Evolutionary conservation across 169 alveolate genomes (phyloP).

Genomic region (Plasmodium gaboni): DNA sequence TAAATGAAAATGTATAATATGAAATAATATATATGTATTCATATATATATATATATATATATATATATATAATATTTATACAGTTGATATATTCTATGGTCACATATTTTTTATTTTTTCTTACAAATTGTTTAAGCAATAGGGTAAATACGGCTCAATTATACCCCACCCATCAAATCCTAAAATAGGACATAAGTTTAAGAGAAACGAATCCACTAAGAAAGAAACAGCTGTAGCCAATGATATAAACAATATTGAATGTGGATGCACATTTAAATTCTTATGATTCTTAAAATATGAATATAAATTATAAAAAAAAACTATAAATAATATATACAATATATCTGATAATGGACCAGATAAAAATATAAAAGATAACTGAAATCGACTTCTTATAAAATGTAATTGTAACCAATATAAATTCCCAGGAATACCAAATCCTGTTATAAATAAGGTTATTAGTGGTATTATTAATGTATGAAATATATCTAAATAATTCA

Average conservation of each 20-base stretch:
- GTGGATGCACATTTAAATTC: constrained; percentile 42
- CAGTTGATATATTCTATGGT: too few species aligned
- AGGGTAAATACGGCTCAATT: constrained; percentile 70
- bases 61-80: neutral
- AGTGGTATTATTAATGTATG: constrained; percentile 57
- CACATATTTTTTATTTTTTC: constrained; percentile 1
- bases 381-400: constrained; percentile 70
- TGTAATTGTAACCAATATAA: constrained; percentile 73
- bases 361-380: constrained; percentile 56
- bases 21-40: neutral
- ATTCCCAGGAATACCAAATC: constrained; percentile 73
- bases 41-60: neutral
- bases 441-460: constrained; percentile 47
- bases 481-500: constrained; percentile 59
- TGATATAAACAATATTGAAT: constrained; percentile 49
- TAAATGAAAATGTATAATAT: too few species aligned
- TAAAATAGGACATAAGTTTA: constrained; percentile 59
- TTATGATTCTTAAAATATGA: constrained; percentile 43
- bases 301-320: constrained; percentile 54
- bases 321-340: constrained; percentile 37
- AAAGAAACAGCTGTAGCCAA: constrained; percentile 68
- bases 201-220: constrained; percentile 66
- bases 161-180: constrained; percentile 77
- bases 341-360: constrained; percentile 72
- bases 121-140: constrained; percentile 49